Base-by-base conservation (phyloP, 2,329 filamentous ascomycete species). In the Alternaria hordeiaustralica region DNA sequence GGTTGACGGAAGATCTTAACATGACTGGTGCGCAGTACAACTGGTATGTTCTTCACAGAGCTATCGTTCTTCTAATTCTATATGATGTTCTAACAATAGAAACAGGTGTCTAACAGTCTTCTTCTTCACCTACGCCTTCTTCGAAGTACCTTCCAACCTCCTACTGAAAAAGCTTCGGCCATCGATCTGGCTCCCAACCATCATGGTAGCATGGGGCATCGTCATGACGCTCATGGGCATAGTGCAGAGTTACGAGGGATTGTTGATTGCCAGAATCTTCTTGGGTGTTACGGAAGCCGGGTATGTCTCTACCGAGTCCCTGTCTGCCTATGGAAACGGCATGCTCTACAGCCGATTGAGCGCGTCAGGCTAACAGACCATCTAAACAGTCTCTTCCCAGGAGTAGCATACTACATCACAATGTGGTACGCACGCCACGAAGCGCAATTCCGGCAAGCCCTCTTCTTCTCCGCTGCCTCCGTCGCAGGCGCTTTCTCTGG, bases 391-490 rank as follows among this genome's bases (percentile, higher is more conserved):
- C 51, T 80, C 2, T 79, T 79, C 23, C 77, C 77, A 12, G 75
- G 76, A 15, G 74, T 76, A 6, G 71, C 86, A 15, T 88, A 86
- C 71, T 86, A 88, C 63, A 83, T 89, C 13, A 88, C 87, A 2
- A 87, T 88, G 81, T 90, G 87, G 86, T 90, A 90, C 66, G 86
- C 85, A 58, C 81, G 85, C n/a, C 84, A 87, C 45, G 87, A 89
- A 70, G 81, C 85, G 57, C 86, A 87, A 49, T 87, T 84, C 33
- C 80, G 87, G 7, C 84, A 88, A 60, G 85, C 86, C 2, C 79
- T 89, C 12, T 90, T 89, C 74, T 89, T 86, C 73, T 86, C 83
- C 36, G 86, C 86, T 12, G 85, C 86, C 3, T 84, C 85, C 6
- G 78, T 88, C 6, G 87, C 87, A 1, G 86, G 86, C 26, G 87